phyloP scores from a whole-genome alignment of 495 filamentous ascomycete species.

The Penicillium cataractarum region DNA sequence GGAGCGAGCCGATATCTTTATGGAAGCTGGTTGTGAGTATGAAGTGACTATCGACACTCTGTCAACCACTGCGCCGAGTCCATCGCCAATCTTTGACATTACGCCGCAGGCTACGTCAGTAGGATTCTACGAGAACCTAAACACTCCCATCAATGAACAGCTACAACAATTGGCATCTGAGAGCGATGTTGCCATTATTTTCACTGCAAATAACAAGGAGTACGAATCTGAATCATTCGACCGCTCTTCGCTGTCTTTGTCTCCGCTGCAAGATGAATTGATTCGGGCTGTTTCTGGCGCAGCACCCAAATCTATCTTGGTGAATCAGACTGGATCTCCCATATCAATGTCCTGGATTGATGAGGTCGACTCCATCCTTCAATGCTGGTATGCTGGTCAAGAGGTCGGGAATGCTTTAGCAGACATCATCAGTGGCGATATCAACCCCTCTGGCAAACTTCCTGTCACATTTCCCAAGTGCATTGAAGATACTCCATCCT shows the following conservation, averaged over 20 bases:
- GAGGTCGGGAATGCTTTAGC: conserved; percentile 57
- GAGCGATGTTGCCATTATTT: conserved; percentile 11
- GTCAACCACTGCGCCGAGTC: conserved; percentile 6
- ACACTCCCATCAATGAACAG: not conserved
- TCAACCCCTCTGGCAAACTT: conserved; percentile 53
- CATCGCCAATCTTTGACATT: conserved; percentile 13
- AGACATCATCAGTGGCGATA: conserved; percentile 57
- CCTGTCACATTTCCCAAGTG: conserved; percentile 60
- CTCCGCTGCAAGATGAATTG: conserved; percentile 6
- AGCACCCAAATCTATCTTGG: not conserved
- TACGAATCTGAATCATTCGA: conserved; percentile 14
- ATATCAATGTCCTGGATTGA: conserved; percentile 37
- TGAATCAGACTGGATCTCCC: conserved; percentile 7
- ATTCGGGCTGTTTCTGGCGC: not conserved
- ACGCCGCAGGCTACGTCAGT: conserved; percentile 8
- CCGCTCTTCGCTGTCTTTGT: conserved; percentile 1
- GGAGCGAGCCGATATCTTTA: not conserved
- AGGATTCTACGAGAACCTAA: conserved; percentile 12
- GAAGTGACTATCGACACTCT: conserved; percentile 6
- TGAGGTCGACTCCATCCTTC: conserved; percentile 61
- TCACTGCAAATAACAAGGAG: conserved; percentile 12
- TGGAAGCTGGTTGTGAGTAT: conserved; percentile 1
- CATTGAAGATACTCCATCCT: conserved; percentile 65
- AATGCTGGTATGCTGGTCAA: conserved; percentile 66
- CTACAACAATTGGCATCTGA: not conserved